Evolutionary conservation across 1,139 yeast genomes (phyloP).

Genomic region (Torulaspora pretoriensis): DNA sequence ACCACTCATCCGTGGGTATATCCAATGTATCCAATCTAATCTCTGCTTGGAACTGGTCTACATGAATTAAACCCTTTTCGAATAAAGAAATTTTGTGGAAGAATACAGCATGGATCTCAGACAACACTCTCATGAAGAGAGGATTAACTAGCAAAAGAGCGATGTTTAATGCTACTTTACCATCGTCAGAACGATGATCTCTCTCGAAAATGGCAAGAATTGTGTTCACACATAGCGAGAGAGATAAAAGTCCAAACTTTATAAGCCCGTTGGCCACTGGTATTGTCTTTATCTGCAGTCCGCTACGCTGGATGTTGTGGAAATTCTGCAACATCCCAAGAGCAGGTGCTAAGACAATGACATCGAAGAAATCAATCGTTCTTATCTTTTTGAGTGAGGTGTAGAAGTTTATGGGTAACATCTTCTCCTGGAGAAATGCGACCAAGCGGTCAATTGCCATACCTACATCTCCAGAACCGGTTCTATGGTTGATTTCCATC

Average conservation of each 20-base stretch:
- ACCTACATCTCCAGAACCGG: conserved; percentile 9
- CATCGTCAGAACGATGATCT: conserved; percentile 6
- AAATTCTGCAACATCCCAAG: conserved; percentile 22
- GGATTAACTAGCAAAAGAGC: conserved; percentile 21
- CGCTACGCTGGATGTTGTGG: conserved; percentile 16
- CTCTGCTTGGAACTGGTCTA: conserved; percentile 11
- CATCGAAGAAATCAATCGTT: conserved; percentile 20
- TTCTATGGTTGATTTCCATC: conserved; percentile 13
- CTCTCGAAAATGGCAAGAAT: conserved; percentile 15
- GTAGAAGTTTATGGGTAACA: conserved; percentile 16
- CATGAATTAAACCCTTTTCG: conserved; percentile 18
- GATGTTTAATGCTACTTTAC: conserved; percentile 14
- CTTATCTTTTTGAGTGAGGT: conserved; percentile 10
- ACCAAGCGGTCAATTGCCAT: conserved; percentile 10
- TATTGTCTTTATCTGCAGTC: conserved; percentile 9
- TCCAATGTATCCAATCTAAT: conserved; percentile 13
- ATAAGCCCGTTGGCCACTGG: conserved; percentile 15
- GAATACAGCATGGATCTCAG: conserved; percentile 23
- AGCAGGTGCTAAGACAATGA: conserved; percentile 16
- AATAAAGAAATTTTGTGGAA: conserved; percentile 21
- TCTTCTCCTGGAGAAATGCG: conserved; percentile 12
- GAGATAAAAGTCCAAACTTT: conserved; percentile 14
- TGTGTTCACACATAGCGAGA: conserved; percentile 20
- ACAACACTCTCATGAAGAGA: conserved; percentile 18
- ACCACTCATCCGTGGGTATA: conserved; percentile 11